Base-by-base conservation (phyloP, 331 rosid genomes). In the Acacia pycnantha region DNA sequence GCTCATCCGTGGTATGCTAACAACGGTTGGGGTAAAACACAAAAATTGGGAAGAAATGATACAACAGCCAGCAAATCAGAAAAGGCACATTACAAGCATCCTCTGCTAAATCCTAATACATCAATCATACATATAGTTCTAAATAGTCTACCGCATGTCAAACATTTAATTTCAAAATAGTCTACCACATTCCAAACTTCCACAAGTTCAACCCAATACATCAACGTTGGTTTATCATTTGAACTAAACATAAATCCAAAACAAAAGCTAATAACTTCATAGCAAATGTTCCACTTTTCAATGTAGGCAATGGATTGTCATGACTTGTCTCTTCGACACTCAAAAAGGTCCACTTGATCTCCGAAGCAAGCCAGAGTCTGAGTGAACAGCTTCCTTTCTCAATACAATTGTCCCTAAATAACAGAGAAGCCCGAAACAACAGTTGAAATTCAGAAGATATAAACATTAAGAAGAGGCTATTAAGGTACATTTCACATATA, bases 31-130 rank as follows among this genome's bases (percentile, higher is more conserved):
- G 85, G 71, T 29, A 73, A 81, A 77, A 79, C 82, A 81, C 64
- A 64, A 76, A 78, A 69, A 78, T 59, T 58, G 81, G 82, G 80
- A 66, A 72, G 78, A 84, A 75, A 88, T 51, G 81, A 89, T 88
- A 89, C 94, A 90, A 85, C 92, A 84, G 80, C 77, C 79, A 90
- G 87, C 92, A 88, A 88, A 89, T 81, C 29, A 89, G 68, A 87
- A 76, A 72, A 53, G 89, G 85, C 88, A 88, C 77, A 90, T 80
- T 43, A 88, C 74, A 90, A 92, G 46, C 94, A 92, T 85, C 94
- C 89, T 88, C 87, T 72, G 86, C 89, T 86, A 89, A 82, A 88
- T 85, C 97, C 97, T 89, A 93, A 47, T 93, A 90, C 94, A 91
- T 85, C 89, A 88, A 83, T 86, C 90, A 91, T 84, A 89, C 82